Conservation (phyloP, 495 filamentous ascomycete genomes). For the Annulohypoxylon moriforme region DNA sequence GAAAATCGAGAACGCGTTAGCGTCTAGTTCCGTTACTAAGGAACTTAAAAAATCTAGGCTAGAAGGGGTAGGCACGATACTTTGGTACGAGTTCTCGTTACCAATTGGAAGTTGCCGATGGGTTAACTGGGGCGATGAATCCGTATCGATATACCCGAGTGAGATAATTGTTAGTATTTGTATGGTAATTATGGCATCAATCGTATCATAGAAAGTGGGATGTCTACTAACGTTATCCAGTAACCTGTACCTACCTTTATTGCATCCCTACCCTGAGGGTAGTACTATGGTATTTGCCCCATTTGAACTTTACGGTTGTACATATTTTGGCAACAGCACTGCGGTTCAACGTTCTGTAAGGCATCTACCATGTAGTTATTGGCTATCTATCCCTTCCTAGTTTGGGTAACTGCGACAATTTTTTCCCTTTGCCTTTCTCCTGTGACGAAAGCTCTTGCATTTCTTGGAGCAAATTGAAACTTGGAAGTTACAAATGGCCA, state of each 20-base stretch:
- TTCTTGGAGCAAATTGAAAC: conserved; percentile 21
- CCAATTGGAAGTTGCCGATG: conserved; percentile 23
- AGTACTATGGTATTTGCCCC: conserved; percentile 2
- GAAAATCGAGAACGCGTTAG: conserved; percentile 48
- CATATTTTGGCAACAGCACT: background rate
- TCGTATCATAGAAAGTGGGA: conserved; percentile 33
- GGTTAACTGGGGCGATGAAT: conserved; percentile 19
- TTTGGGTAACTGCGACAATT: conserved; percentile 33
- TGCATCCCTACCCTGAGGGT: background rate
- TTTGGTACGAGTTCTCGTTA: conserved; percentile 4
- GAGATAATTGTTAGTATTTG: conserved; percentile 19
- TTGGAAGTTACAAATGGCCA: conserved; percentile 10
- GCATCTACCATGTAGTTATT: background rate
- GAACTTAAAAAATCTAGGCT: conserved; percentile 21
- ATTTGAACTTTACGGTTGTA: background rate
- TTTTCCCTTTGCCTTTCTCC: conserved; percentile 18
- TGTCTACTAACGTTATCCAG: conserved; percentile 32
- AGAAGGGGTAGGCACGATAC: conserved; percentile 22
- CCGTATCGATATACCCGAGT: conserved; percentile 35
- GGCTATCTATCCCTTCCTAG: conserved; percentile 31
- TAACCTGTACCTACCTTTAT: conserved; percentile 17
- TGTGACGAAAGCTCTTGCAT: conserved; percentile 7
- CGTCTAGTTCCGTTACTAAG: conserved; percentile 42
- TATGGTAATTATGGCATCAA: conserved; percentile 20
- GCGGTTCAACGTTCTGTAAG: no score